phyloP scores from a whole-genome alignment of 2,329 filamentous ascomycete genomes.

The Talaromyces rugulosus region DNA sequence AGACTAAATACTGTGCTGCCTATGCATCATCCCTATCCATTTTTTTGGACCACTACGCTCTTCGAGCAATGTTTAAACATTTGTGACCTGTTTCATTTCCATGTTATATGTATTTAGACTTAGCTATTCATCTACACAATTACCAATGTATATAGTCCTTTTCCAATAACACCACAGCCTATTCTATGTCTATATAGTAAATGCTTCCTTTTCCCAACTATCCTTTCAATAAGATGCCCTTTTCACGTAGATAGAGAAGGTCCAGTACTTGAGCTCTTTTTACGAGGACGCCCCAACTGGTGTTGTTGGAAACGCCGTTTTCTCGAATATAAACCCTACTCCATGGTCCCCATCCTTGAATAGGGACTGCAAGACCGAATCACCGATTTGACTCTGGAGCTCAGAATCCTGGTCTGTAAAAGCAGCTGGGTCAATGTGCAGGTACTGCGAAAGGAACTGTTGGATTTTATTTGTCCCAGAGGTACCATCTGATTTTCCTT shows the following conservation, averaged over 20 bases:
- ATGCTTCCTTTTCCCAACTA: neutral
- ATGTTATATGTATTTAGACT: neutral
- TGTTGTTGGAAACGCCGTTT: conserved; percentile 19
- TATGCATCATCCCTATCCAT: neutral
- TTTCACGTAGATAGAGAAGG: neutral
- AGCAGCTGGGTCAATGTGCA: conserved; percentile 37
- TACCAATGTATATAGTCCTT: neutral
- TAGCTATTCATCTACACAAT: neutral
- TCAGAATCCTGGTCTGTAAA: neutral
- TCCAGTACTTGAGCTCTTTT: neutral
- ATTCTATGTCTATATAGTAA: neutral
- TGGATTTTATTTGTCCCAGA: conserved; percentile 29
- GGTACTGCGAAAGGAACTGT: conserved; percentile 40
- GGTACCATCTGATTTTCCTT: conserved; percentile 2
- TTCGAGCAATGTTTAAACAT: neutral
- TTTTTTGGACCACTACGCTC: neutral
- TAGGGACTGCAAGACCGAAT: conserved; percentile 26
- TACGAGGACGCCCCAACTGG: neutral
- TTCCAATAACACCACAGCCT: neutral
- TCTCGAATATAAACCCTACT: conserved; percentile 38
- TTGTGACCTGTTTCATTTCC: neutral
- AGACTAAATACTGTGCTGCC: neutral
- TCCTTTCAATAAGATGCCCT: neutral
- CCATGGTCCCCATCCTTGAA: conserved; percentile 36
- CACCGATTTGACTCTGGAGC: conserved; percentile 16